phyloP scores from a whole-genome alignment of 768 basidiomycete genomes.

The Gymnopilus junonius region DNA sequence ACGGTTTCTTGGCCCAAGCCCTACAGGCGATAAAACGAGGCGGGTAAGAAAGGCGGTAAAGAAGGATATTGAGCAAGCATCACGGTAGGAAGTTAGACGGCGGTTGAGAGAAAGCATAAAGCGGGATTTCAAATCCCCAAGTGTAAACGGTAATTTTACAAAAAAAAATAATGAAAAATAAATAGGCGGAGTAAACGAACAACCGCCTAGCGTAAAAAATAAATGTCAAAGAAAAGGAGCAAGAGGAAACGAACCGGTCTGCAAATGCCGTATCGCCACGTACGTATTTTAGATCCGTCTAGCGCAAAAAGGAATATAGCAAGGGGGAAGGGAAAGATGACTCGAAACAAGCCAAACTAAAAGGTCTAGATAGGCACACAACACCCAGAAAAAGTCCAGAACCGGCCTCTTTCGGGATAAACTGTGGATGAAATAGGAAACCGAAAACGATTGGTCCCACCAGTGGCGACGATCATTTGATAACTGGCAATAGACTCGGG shows the following conservation, averaged over 20 bases:
- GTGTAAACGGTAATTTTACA: constrained; percentile 6
- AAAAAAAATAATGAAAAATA: background rate
- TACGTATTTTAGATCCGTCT: background rate
- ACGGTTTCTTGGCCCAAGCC: constrained; percentile 83
- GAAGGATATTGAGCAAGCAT: background rate
- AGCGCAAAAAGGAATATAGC: background rate
- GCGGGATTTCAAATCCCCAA: background rate
- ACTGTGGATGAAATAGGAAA: no score
- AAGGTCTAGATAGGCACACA: background rate
- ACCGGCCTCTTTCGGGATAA: background rate
- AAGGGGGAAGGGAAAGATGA: background rate
- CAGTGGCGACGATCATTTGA: background rate
- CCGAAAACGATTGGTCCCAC: background rate
- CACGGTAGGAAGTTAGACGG: background rate
- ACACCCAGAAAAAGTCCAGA: background rate
- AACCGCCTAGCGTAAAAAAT: no score
- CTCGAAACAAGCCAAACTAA: background rate
- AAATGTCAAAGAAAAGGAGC: background rate
- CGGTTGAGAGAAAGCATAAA: background rate
- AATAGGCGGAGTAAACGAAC: background rate
- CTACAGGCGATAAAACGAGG: constrained; percentile 36
- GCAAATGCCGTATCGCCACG: background rate
- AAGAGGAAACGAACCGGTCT: background rate
- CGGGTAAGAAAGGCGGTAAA: background rate
- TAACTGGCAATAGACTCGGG: background rate